phyloP scores from a whole-genome alignment of 768 basidiomycete genomes.

The Calocera cornea region DNA sequence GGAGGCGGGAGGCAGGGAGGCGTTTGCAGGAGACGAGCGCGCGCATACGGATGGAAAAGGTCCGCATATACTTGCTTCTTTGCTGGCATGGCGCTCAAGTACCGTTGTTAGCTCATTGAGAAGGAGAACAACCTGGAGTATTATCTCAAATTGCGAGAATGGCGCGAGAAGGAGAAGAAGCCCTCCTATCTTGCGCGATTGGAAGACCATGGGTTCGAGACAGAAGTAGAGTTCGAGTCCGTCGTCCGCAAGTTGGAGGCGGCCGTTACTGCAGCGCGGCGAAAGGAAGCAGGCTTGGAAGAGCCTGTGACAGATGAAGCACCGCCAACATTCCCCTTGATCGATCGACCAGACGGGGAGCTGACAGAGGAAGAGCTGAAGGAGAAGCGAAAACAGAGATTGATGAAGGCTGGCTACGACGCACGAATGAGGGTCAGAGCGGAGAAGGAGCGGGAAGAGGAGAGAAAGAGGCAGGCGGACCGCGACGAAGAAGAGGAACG shows the following conservation, averaged over 20 bases:
- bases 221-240: slow-evolving; percentile 45
- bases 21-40: slow-evolving; percentile 86
- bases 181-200: slow-evolving; percentile 18
- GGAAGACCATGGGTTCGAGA: slow-evolving; percentile 49
- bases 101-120: slow-evolving; percentile 40
- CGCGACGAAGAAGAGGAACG: slow-evolving; percentile 27
- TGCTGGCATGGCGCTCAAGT: not conserved
- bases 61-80: slow-evolving; percentile 20
- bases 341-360: slow-evolving; percentile 84
- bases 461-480: slow-evolving; percentile 31
- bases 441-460: slow-evolving; percentile 77
- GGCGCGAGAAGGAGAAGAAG: slow-evolving; percentile 36
- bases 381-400: slow-evolving; percentile 86
- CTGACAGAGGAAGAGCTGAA: slow-evolving; percentile 76
- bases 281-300: slow-evolving; percentile 64
- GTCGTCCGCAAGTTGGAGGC: slow-evolving; percentile 75
- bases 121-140: slow-evolving; percentile 65
- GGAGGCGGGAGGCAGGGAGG: slow-evolving; percentile 69
- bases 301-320: slow-evolving; percentile 66
- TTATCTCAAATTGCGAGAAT: slow-evolving; percentile 50
- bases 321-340: slow-evolving; percentile 66
- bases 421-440: slow-evolving; percentile 69
- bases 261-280: slow-evolving; percentile 60
- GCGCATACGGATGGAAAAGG: slow-evolving; percentile 75
- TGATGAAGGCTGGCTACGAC: slow-evolving; percentile 88